These are phyloP conservation scores for Mollisiaceae sp. DNA, from an alignment of 2,329 filamentous ascomycete genomes.

Conservation along the genomic window DNA sequence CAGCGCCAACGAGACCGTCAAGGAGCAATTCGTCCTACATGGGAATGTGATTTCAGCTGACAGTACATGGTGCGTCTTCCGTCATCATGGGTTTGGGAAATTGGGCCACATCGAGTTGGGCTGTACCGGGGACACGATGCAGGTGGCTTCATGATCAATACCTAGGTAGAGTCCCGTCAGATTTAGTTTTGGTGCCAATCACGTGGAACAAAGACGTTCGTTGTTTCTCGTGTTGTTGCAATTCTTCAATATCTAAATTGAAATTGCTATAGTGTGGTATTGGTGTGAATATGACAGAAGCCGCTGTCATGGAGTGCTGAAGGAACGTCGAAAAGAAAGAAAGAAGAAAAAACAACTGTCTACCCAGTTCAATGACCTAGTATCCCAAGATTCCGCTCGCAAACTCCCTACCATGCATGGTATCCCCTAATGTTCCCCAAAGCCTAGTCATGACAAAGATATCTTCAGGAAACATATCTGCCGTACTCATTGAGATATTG, in stretches of 20 bases:
- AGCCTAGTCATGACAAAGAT: background rate
- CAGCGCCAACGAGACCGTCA: slow-evolving; percentile 8
- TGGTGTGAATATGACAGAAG: background rate
- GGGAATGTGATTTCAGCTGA: background rate
- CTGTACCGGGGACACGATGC: no score
- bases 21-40: background rate
- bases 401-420: slow-evolving; percentile 11
- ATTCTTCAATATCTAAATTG: slow-evolving; percentile 1
- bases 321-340: background rate
- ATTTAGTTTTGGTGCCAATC: background rate
- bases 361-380: background rate
- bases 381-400: background rate
- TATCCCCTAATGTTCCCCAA: slow-evolving; percentile 13
- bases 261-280: background rate
- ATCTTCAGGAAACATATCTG: slow-evolving; percentile 38
- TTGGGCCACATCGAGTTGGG: background rate
- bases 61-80: slow-evolving; percentile 13
- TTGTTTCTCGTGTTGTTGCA: background rate
- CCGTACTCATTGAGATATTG: slow-evolving; percentile 55
- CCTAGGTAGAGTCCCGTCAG: background rate
- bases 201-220: background rate
- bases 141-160: background rate
- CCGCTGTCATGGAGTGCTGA: background rate
- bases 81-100: slow-evolving; percentile 18
- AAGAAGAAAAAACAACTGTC: background rate